A percentile compares a stretch with the other conserved stretches of the same genome.
Conservation (phyloP, 2,329 filamentous ascomycete species). For the Aureobasidium melanogenum region DNA sequence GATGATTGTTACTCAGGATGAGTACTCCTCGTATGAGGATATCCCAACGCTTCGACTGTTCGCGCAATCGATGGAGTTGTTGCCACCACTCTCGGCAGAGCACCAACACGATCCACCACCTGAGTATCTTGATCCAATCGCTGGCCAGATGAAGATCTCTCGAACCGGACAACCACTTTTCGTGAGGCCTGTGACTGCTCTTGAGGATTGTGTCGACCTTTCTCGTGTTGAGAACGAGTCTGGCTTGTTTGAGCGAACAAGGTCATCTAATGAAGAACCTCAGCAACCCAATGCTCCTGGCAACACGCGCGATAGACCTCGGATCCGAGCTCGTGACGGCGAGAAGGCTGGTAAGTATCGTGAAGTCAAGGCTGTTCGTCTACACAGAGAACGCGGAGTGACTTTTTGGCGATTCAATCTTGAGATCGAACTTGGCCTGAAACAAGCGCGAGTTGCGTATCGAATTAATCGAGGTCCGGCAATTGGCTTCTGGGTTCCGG, state of each 20-base stretch:
- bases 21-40: slow-evolving; percentile 72
- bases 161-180: slow-evolving; percentile 79
- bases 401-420: slow-evolving; percentile 98
- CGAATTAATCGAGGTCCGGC: slow-evolving; percentile 88
- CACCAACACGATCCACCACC: slow-evolving; percentile 55
- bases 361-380: slow-evolving; percentile 70
- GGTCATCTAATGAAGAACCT: slow-evolving; percentile 21
- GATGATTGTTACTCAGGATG: slow-evolving; percentile 90
- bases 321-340: slow-evolving; percentile 55
- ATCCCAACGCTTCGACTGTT: slow-evolving; percentile 73
- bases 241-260: slow-evolving; percentile 63
- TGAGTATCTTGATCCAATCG: slow-evolving; percentile 82
- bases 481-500: slow-evolving; percentile 90
- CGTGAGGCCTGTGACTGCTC: slow-evolving; percentile 78
- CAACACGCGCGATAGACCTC: slow-evolving; percentile 34
- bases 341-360: slow-evolving; percentile 74
- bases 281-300: slow-evolving; percentile 20
- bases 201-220: slow-evolving; percentile 69
- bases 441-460: slow-evolving; percentile 83
- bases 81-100: slow-evolving; percentile 67
- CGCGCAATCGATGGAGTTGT: slow-evolving; percentile 71
- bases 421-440: slow-evolving; percentile 72
- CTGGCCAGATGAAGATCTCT: slow-evolving; percentile 77
- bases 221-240: slow-evolving; percentile 71
- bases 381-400: slow-evolving; percentile 76